These are phyloP conservation scores for Glycine soja DNA, from an alignment of 306 rosid species.

Conservation along the genomic window DNA sequence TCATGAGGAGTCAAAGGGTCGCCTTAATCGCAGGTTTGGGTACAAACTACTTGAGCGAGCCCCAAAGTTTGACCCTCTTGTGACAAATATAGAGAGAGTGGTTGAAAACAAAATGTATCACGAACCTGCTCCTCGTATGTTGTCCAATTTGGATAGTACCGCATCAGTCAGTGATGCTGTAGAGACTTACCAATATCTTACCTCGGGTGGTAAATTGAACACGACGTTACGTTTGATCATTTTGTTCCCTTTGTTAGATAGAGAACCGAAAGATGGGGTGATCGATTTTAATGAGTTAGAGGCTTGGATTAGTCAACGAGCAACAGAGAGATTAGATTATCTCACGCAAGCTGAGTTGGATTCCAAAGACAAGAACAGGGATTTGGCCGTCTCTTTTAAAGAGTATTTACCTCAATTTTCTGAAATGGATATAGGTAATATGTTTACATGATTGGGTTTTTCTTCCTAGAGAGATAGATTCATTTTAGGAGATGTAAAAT, in stretches of 20 bases:
- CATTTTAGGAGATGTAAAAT: background rate
- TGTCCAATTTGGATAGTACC: background rate
- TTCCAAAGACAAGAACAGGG: slow-evolving; percentile 60
- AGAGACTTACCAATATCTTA: slow-evolving; percentile 48
- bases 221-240: slow-evolving; percentile 65
- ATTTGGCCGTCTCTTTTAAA: slow-evolving; percentile 60
- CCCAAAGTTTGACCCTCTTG: slow-evolving; percentile 63
- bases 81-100: slow-evolving; percentile 42
- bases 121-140: background rate
- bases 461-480: background rate
- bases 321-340: slow-evolving; percentile 58
- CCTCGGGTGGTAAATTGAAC: slow-evolving; percentile 58
- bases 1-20: background rate
- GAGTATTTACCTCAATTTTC: slow-evolving; percentile 78
- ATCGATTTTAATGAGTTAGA: slow-evolving; percentile 59
- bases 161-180: slow-evolving; percentile 31
- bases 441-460: background rate
- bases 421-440: slow-evolving; percentile 59
- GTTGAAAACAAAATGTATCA: slow-evolving; percentile 22
- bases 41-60: slow-evolving; percentile 34
- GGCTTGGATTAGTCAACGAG: slow-evolving; percentile 60
- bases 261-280: slow-evolving; percentile 60
- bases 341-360: slow-evolving; percentile 54
- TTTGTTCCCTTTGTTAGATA: slow-evolving; percentile 76
- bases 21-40: slow-evolving; percentile 67